These are phyloP conservation scores for Hansenula lynferdii DNA, from an alignment of 1,139 yeast species.

Conservation along the genomic window DNA sequence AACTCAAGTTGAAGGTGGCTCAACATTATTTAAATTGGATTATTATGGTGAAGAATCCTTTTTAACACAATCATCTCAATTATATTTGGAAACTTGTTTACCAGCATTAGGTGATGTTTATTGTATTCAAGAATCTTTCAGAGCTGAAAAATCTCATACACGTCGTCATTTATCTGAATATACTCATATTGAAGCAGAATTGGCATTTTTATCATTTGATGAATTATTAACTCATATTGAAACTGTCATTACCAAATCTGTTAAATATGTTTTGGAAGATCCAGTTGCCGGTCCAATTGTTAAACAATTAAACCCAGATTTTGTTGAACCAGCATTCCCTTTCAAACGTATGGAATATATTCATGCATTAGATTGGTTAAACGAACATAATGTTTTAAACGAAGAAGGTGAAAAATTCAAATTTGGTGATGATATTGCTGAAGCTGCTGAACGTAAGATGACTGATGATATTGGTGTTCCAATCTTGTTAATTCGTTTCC, in stretches of 20 bases:
- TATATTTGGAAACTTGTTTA: slow-evolving; percentile 92
- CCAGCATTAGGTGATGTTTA: slow-evolving; percentile 96
- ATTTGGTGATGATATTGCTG: slow-evolving; percentile 99
- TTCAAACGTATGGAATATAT: slow-evolving; percentile 89
- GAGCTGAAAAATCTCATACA: slow-evolving; percentile 99
- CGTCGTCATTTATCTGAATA: slow-evolving; percentile 97
- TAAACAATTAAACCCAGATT: slow-evolving; percentile 88
- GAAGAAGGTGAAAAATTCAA: slow-evolving; percentile 93
- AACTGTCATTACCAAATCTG: slow-evolving; percentile 61
- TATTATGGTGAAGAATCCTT: slow-evolving; percentile 98
- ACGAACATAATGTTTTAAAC: slow-evolving; percentile 89
- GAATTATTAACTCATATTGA: slow-evolving; percentile 86
- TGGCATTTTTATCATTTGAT: slow-evolving; percentile 81
- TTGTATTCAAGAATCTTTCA: slow-evolving; percentile 97
- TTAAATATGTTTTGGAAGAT: slow-evolving; percentile 77
- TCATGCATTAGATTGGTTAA: slow-evolving; percentile 92
- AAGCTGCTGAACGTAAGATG: slow-evolving; percentile 99
- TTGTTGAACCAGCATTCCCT: slow-evolving; percentile 76
- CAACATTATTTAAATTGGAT: slow-evolving; percentile 87
- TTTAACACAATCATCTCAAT: slow-evolving; percentile 95
- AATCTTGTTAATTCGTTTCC: slow-evolving; percentile 88
- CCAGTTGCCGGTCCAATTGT: slow-evolving; percentile 89
- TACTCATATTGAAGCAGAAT: slow-evolving; percentile 94
- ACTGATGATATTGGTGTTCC: slow-evolving; percentile 93
- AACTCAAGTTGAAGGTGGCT: slow-evolving; percentile 99